Evolutionary conservation across 1,284 basidiomycete species (phyloP).

Genomic region (Melanopsichium pennsylvanicum): DNA sequence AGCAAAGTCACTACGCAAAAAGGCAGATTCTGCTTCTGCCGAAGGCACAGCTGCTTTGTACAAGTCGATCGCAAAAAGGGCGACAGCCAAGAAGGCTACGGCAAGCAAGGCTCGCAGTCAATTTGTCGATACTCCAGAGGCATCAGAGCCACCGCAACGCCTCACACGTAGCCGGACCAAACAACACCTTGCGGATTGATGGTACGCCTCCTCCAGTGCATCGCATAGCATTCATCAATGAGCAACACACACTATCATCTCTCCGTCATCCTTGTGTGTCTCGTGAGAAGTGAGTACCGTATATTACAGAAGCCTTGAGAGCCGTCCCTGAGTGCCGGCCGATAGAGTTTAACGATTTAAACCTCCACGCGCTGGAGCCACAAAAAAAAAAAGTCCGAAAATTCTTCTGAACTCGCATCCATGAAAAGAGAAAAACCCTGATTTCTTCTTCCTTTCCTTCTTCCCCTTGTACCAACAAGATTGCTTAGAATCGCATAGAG

Average conservation of each 20-base stretch:
- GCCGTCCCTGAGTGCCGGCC: too few species aligned
- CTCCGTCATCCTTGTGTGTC: too few species aligned
- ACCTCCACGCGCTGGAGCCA: conserved; percentile 12
- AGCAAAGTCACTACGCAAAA: conserved; percentile 6
- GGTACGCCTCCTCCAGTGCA: neutral
- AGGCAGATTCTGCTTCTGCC: neutral
- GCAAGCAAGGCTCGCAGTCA: conserved; percentile 10
- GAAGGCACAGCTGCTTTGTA: neutral
- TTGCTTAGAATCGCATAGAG: too few species aligned
- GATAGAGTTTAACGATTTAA: neutral
- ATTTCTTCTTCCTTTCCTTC: neutral
- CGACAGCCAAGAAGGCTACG: conserved; percentile 1
- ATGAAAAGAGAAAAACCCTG: conserved; percentile 3
- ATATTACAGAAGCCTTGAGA: too few species aligned
- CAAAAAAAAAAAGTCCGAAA: conserved; percentile 16
- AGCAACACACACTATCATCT: neutral
- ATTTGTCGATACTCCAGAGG: conserved; percentile 2
- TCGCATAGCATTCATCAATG: neutral
- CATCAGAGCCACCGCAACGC: conserved; percentile 17
- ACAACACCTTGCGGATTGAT: conserved; percentile 26
- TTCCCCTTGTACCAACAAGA: neutral
- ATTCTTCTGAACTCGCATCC: neutral
- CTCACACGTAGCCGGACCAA: conserved; percentile 36
- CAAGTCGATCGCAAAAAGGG: conserved; percentile 4
- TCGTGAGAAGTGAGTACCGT: neutral